Base-by-base conservation (phyloP, 2,329 filamentous ascomycete species). In the Lachnellula hyalina region DNA sequence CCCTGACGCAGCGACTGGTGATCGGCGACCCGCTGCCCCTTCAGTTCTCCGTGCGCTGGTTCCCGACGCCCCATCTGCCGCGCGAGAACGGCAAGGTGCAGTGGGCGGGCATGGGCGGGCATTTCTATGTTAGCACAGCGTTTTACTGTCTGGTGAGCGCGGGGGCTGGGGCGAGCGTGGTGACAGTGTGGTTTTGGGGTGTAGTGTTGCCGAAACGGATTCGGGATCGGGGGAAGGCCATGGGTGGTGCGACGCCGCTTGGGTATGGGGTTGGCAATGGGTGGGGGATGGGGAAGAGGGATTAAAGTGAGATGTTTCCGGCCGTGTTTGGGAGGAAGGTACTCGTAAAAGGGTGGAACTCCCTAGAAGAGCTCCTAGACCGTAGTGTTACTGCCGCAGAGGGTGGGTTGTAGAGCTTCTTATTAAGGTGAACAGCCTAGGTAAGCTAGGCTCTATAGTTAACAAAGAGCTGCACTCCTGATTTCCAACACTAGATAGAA, bases 11-110 rank as follows among this genome's bases (percentile, higher is more conserved):
- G 85, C 68, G 69, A 65, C 81, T 96, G 47, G 83, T 96, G 34
- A 96, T 96, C 61, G 92, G 93, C 12, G 92, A 97, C 71, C 82
- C 87, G 5, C 71, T 97, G 54, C 86, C 89, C 0, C 76, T 97
- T 63, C 80, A 77, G 45, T 89, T 97, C 66, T 87, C 84, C 41
- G 86, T 97, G 14, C 78, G 90, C 45, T 97, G 94, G 94, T 94
- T 93, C 70, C 87, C 87, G 1, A 87, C 82, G 23, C 86, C 88
- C 0, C 76, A 79, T 38, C 75, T 93, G 60, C 89, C 88, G 60
- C 80, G 79, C 69, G 82, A 77, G n/a, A 83, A 84, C 69, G 83
- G 83, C 11, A 76, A 74, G 57, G 81, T 86, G 5, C 81, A 84
- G 70, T 86, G 83, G 83, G 76, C 79, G 56, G 83, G 83, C 3